phyloP scores from a whole-genome alignment of 2,329 filamentous ascomycete species.

The Microdochium paspali region DNA sequence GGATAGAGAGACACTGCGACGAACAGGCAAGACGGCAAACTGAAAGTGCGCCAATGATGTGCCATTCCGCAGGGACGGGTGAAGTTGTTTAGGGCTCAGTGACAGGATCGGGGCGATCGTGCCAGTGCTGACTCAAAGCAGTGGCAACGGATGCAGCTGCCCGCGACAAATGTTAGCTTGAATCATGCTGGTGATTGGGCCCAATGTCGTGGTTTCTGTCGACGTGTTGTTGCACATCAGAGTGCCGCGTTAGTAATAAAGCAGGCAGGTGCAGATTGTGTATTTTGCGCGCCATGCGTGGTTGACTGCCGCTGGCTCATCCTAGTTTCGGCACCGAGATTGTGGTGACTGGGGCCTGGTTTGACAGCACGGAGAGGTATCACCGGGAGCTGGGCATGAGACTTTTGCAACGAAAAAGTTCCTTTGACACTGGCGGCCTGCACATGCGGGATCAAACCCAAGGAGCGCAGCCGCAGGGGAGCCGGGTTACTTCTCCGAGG shows the following conservation, averaged over 20 bases:
- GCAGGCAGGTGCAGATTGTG: no score
- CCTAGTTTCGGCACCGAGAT: no score
- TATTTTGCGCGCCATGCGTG: no score
- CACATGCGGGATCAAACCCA: background rate
- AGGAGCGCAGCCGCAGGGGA: background rate
- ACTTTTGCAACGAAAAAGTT: background rate
- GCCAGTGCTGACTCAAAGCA: background rate
- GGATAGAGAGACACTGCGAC: background rate
- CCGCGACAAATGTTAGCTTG: no score
- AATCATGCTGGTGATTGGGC: no score
- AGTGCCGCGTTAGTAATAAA: no score
- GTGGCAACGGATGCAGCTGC: no score
- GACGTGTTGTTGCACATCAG: no score
- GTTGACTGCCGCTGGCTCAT: no score
- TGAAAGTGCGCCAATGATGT: background rate
- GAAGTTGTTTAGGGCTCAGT: background rate
- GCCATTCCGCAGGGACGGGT: background rate
- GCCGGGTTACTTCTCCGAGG: background rate
- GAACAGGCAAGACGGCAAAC: background rate
- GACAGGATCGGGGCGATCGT: background rate
- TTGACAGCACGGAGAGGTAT: background rate
- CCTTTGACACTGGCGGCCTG: background rate
- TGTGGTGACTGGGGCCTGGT: background rate
- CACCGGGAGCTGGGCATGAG: background rate
- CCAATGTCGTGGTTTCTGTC: no score